A percentile compares a stretch with the other conserved stretches of the same genome.
Conservation (phyloP, 495 filamentous ascomycete species). For the Talaromyces trachyspermus region DNA sequence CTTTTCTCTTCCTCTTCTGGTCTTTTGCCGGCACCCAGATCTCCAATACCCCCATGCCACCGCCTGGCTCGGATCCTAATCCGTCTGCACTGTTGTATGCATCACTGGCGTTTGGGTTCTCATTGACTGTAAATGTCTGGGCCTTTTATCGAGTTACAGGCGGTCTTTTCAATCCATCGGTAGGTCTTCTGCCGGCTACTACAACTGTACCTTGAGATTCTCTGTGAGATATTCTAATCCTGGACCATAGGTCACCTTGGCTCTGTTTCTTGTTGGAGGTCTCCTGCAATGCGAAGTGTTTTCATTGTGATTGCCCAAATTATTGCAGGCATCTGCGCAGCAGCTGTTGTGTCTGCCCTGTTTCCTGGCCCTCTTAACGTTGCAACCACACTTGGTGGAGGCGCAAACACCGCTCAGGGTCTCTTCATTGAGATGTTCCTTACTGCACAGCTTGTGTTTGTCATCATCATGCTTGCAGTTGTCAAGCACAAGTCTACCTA, state of each 20-base stretch:
- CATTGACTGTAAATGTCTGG: conserved; percentile 75
- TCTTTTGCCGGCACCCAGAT: conserved; percentile 74
- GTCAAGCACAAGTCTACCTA: conserved; percentile 79
- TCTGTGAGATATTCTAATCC: too few relatives aligned
- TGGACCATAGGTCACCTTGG: conserved; percentile 45
- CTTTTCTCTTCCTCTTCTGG: conserved; percentile 77
- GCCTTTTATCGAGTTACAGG: conserved; percentile 76
- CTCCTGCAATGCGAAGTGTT: conserved; percentile 42
- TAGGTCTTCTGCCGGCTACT: conserved; percentile 23
- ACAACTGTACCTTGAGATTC: too few relatives aligned
- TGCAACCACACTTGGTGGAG: conserved; percentile 49
- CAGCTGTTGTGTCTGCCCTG: conserved; percentile 53
- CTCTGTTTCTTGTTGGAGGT: conserved; percentile 48
- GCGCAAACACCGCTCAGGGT: conserved; percentile 54
- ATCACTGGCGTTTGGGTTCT: conserved; percentile 63
- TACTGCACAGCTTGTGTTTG: conserved; percentile 67
- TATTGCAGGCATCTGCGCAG: conserved; percentile 49
- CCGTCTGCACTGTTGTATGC: conserved; percentile 58
- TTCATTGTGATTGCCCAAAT: conserved; percentile 49
- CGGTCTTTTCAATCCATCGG: conserved; percentile 76
- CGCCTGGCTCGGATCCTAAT: conserved; percentile 29
- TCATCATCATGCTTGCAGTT: conserved; percentile 75
- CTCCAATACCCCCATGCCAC: conserved; percentile 44
- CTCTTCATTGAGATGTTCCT: conserved; percentile 77
- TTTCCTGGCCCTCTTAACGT: conserved; percentile 58